Conservation (phyloP, 345 rosid genomes). For the Mercurialis annua region DNA sequence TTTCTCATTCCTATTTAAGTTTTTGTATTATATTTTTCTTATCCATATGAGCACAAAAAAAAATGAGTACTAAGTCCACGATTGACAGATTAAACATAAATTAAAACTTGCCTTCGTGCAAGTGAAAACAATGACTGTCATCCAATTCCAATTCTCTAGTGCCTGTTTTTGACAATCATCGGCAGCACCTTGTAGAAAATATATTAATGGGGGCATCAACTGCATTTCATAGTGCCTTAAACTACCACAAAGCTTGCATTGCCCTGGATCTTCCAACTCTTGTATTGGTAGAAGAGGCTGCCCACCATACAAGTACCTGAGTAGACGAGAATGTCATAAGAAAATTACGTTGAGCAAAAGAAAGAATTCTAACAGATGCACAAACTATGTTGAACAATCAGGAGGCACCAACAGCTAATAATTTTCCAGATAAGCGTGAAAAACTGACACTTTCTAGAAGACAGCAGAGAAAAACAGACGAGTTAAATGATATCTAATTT, state of each 20-base stretch:
- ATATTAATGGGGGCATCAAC: constrained; percentile 79
- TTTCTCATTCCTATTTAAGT: not conserved
- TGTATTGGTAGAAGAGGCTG: constrained; percentile 57
- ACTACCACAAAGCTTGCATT: constrained; percentile 53
- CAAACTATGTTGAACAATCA: not conserved
- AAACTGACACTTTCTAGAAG: not conserved
- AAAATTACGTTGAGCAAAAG: not conserved
- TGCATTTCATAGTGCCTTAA: constrained; percentile 80
- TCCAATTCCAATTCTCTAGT: constrained; percentile 82
- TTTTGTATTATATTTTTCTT: not conserved
- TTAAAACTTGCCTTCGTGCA: constrained; percentile 58
- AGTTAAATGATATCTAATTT: not conserved
- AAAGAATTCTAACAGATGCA: not conserved
- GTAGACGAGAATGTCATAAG: not conserved
- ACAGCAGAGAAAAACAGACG: not conserved
- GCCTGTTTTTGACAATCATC: constrained; percentile 41
- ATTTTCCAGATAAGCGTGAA: not conserved
- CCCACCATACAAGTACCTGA: constrained; percentile 73
- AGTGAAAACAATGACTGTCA: constrained; percentile 71
- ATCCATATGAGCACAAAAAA: not conserved
- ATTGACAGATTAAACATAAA: not conserved
- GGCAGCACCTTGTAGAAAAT: constrained; percentile 66
- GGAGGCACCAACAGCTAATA: not conserved
- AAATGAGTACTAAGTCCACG: not conserved
- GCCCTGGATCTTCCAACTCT: constrained; percentile 44